These are phyloP conservation scores for Geotrichum citri-aurantii DNA, from an alignment of 1,139 yeast species.

Conservation along the genomic window DNA sequence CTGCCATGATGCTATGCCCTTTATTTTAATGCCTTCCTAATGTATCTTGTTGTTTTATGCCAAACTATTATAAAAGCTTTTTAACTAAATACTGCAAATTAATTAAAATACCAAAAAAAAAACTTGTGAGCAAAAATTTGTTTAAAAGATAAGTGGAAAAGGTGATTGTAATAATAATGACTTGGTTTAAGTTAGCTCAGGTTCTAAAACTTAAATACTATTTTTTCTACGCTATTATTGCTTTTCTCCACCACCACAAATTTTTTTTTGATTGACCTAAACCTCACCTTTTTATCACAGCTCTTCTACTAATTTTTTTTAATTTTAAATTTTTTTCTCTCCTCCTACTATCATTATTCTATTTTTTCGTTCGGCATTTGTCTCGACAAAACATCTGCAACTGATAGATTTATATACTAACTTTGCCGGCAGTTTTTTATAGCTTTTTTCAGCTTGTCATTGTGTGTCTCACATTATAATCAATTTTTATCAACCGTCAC, in stretches of 20 bases:
- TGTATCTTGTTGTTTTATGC: neutral
- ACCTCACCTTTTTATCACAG: neutral
- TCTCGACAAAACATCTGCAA: neutral
- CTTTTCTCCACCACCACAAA: constrained; percentile 4
- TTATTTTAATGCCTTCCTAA: neutral
- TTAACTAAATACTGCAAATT: neutral
- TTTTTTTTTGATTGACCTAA: neutral
- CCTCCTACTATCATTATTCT: neutral
- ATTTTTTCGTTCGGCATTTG: neutral
- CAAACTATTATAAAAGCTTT: neutral
- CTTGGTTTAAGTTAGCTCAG: too few relatives aligned
- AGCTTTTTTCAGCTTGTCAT: neutral
- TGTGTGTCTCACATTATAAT: neutral
- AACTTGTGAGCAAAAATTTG: too few relatives aligned
- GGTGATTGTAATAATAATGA: too few relatives aligned
- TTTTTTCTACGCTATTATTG: neutral
- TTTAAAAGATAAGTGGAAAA: too few relatives aligned
- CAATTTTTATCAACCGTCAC: neutral
- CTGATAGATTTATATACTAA: neutral
- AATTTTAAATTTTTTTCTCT: neutral
- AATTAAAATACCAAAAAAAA: neutral
- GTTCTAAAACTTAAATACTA: neutral
- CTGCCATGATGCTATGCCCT: neutral
- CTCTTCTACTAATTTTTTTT: too few relatives aligned
- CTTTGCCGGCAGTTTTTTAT: neutral